phyloP scores from a whole-genome alignment of 1,139 yeast species.

The Saccharomyces hybrid region DNA sequence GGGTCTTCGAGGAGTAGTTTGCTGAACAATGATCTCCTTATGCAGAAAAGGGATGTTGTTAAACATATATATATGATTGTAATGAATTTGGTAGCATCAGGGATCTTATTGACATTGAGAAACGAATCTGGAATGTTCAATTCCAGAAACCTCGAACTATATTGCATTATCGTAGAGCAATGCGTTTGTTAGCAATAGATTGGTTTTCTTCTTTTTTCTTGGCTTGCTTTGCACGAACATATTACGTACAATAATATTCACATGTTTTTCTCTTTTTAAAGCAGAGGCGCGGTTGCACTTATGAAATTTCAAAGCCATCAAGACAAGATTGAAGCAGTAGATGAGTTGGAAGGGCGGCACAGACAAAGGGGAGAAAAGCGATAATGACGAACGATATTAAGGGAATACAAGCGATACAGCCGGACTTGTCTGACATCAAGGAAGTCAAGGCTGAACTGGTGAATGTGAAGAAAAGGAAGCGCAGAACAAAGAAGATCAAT shows the following conservation, averaged over 20 bases:
- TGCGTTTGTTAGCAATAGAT: neutral
- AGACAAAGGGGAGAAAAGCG: neutral
- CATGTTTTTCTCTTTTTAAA: neutral
- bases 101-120: constrained; percentile 27
- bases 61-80: constrained; percentile 30
- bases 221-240: neutral
- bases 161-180: constrained; percentile 11
- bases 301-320: neutral
- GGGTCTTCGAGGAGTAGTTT: constrained; percentile 13
- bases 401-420: neutral
- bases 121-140: constrained; percentile 18
- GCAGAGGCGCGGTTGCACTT: neutral
- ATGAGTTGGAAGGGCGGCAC: neutral
- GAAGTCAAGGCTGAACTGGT: neutral
- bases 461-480: constrained; percentile 7
- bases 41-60: constrained; percentile 31
- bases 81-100: constrained; percentile 37
- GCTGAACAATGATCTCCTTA: constrained; percentile 29
- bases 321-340: neutral
- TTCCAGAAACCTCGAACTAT: constrained; percentile 16
- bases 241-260: neutral
- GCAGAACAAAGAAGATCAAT: constrained; percentile 19
- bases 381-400: neutral
- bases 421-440: neutral
- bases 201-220: neutral